Base-by-base conservation (phyloP, 2,329 filamentous ascomycete species). In the Waltergamsia citrina region DNA sequence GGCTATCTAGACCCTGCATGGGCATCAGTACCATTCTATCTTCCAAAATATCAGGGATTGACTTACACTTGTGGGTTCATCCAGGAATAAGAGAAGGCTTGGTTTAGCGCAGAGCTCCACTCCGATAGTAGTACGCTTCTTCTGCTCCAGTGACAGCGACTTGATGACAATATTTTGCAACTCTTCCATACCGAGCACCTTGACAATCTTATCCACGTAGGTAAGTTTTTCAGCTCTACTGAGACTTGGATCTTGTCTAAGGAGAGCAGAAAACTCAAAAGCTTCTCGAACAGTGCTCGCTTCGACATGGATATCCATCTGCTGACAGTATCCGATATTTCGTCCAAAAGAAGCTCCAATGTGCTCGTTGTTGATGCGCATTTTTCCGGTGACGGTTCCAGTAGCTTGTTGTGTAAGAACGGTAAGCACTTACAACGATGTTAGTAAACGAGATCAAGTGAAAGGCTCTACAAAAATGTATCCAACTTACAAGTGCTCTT, bases 171-270 rank as follows among this genome's bases (percentile, higher is more conserved):
- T 66, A 34, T 71, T 57, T 2, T 57, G 60, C 4, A 70, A 48
- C n/a, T 67, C 60, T 25, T 62, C 54, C 5, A 72, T 56, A 38
- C 70, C 67, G 1, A 72, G 48, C 1, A 71, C 55, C 44, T 85
- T 81, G 46, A 92, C 84, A 25, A 90, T 81, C 38, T 83, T 81
- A 32, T 85, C 72, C 7, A 88, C 84, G 42, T 90, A 90, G 4
- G 69, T 71, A 2, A 85, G 57, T 56, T 88, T 90, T 47, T 87
- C 82, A 35, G 72, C 59, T 1, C 68, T 67, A 1, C 79, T 60
- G 2, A 76, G 69, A 17, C 77, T 65, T 8, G 72, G 73, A 18
- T 75, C 76, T 50, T 90, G 85, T 34, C 85, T 74, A 8, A 90
- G 69, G 2, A 84, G 56, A 4, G 84, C 84, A 33, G 76, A 82